Percentiles rank a stretch among this genome's conserved stretches.
Evolutionary conservation across 345 rosid species (phyloP).

Genomic region (Populus simonii): DNA sequence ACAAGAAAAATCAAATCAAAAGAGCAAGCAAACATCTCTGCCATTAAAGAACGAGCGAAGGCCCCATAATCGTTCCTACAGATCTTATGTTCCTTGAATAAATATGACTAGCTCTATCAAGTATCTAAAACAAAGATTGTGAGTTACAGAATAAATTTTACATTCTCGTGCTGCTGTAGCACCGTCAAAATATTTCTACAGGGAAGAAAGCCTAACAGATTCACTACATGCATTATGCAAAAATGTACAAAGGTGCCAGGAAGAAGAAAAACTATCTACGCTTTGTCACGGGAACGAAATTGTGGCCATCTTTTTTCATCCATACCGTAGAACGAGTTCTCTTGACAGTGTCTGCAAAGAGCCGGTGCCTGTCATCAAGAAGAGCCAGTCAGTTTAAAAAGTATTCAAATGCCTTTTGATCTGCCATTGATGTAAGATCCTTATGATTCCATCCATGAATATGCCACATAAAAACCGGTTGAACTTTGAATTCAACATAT

Average conservation of each 20-base stretch:
- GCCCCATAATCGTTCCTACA: no score
- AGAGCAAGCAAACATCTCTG: no score
- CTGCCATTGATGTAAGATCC: background rate
- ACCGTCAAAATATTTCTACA: no score
- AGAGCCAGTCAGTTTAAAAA: background rate
- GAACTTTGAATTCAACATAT: background rate
- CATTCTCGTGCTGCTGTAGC: background rate
- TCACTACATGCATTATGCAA: background rate
- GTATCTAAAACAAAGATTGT: background rate
- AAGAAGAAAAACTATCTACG: slow-evolving; percentile 10
- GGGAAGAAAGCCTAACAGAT: background rate
- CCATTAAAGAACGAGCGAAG: no score
- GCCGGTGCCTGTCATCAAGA: slow-evolving; percentile 53
- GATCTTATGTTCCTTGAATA: no score
- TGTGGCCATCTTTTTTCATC: slow-evolving; percentile 53
- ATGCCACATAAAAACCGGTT: background rate
- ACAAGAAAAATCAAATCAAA: no score
- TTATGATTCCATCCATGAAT: background rate
- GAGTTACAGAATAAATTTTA: background rate
- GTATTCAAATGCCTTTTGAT: background rate
- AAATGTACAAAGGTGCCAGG: background rate
- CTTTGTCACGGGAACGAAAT: slow-evolving; percentile 43
- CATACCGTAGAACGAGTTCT: slow-evolving; percentile 70
- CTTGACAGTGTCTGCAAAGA: slow-evolving; percentile 62
- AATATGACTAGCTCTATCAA: background rate